A percentile compares a stretch with the other conserved stretches of the same genome.
These are phyloP conservation scores for Claviceps sp. DNA, from an alignment of 2,329 filamentous ascomycete species.

Conservation along the genomic window DNA sequence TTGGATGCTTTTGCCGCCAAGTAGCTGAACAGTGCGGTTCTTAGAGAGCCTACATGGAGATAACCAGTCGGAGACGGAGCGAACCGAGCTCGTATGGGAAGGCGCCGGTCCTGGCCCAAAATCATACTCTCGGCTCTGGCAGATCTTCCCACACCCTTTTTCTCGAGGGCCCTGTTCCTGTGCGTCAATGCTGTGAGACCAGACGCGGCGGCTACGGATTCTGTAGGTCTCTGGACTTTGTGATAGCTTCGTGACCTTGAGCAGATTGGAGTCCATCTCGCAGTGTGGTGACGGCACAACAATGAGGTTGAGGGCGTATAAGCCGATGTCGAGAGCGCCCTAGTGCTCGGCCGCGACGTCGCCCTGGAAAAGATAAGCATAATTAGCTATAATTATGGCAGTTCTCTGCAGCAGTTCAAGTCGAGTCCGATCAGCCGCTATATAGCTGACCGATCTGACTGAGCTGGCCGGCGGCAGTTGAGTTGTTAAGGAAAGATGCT, in stretches of 20 bases:
- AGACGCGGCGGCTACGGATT: neutral
- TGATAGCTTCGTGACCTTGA: neutral
- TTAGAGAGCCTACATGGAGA: constrained; percentile 78
- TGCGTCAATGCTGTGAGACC: constrained; percentile 9
- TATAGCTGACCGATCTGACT: no score
- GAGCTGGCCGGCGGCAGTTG: no score
- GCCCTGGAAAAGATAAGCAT: neutral
- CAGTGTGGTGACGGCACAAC: neutral
- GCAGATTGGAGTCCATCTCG: neutral
- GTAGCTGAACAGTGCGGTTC: constrained; percentile 93
- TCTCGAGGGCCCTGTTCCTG: constrained; percentile 12
- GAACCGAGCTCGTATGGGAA: constrained; percentile 51
- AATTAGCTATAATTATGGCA: neutral
- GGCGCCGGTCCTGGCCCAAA: constrained; percentile 39
- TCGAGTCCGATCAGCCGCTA: no score
- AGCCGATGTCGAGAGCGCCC: neutral
- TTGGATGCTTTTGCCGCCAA: constrained; percentile 70
- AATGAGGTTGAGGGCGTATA: neutral
- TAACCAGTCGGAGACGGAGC: constrained; percentile 93
- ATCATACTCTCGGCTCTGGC: constrained; percentile 13
- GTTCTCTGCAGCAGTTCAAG: no score
- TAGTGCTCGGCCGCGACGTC: neutral
- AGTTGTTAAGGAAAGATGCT: no score
- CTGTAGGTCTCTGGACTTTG: neutral
- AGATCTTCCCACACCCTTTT: constrained; percentile 3